Evolutionary conservation across 768 basidiomycete genomes (phyloP), one percentile per base, ranked within the genome.

Genomic region (Macrolepiota fuliginosa): DNA sequence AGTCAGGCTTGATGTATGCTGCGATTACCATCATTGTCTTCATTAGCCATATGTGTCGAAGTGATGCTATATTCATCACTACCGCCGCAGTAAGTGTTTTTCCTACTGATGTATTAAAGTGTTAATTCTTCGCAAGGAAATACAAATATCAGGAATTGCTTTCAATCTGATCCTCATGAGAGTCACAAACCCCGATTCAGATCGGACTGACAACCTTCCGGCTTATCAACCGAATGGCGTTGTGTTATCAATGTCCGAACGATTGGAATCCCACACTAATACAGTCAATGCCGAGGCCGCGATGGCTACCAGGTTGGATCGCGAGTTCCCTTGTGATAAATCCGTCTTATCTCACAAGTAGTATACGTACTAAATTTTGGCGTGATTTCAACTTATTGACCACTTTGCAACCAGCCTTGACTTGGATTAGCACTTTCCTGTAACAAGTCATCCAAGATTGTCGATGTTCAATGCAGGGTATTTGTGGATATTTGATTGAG

Each of bases 111-210:
- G 1, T 36, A 7, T 17, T n/a, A 9, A 17, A 25, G 12, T 32
- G 29, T n/a, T 62, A 19, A 45, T 27, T 13, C 15, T 51, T 50
- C 27, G 6, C 19, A 13, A 70, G 68, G 61, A 67, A 27, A 54
- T 66, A 39, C 52, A 63, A 12, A 54, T 67, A 9, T 63, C 58
- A 2, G 68, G 66, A 17, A 66, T 67, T 12, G 65, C 66, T 1
- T 69, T 69, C 58, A 67, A 70, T 39, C 61, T 70, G 3, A 69
- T 70, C 40, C 54, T 68, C 22, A 45, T 47, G 11, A 54, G 58
- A 40, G 53, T 39, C 12, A n/a, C 58, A 9, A 22, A 27, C 5
- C 10, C 39, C 9, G n/a, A 46, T 39, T 24, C 49, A 25, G 24
- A 39, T 51, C 17, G 36, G 22, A 13, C 11, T 12, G 19, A 39